These are phyloP conservation scores for Dalbergia cochinchinensis DNA, from an alignment of 306 rosid species.

Conservation along the genomic window DNA sequence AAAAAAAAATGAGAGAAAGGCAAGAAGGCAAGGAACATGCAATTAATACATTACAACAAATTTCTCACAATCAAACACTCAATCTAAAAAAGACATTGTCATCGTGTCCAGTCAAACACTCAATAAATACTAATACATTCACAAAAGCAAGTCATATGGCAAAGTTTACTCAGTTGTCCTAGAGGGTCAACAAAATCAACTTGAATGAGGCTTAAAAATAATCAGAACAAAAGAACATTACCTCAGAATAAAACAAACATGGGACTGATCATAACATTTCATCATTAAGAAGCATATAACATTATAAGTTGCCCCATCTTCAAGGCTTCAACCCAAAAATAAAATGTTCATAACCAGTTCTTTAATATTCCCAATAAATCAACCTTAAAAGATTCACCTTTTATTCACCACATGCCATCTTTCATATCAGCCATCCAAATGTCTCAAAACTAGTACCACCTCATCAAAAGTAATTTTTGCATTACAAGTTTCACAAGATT, in stretches of 20 bases:
- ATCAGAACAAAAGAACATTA: slow-evolving; percentile 26
- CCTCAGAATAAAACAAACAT: slow-evolving; percentile 1
- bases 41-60: slow-evolving; percentile 31
- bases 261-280: slow-evolving; percentile 29
- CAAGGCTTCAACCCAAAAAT: slow-evolving; percentile 1
- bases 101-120: slow-evolving; percentile 25
- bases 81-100: slow-evolving; percentile 26
- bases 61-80: slow-evolving; percentile 28
- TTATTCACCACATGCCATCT: slow-evolving; percentile 22
- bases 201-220: slow-evolving; percentile 27
- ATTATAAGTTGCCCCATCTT: slow-evolving; percentile 18
- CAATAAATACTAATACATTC: slow-evolving; percentile 8
- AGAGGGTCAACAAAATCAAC: slow-evolving; percentile 29
- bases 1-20: slow-evolving; percentile 30
- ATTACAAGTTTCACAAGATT: slow-evolving; percentile 7
- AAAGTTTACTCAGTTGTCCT: slow-evolving; percentile 27
- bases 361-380: slow-evolving; percentile 31
- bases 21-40: slow-evolving; percentile 19
- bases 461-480: slow-evolving; percentile 24
- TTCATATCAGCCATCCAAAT: slow-evolving; percentile 32
- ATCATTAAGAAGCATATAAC: neutral
- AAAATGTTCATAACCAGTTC: neutral
- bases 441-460: slow-evolving; percentile 22
- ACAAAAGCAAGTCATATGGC: slow-evolving; percentile 35
- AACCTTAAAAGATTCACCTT: slow-evolving; percentile 30